Conservation (phyloP, 1,284 basidiomycete species). For the Fomitopsis pinicola region DNA sequence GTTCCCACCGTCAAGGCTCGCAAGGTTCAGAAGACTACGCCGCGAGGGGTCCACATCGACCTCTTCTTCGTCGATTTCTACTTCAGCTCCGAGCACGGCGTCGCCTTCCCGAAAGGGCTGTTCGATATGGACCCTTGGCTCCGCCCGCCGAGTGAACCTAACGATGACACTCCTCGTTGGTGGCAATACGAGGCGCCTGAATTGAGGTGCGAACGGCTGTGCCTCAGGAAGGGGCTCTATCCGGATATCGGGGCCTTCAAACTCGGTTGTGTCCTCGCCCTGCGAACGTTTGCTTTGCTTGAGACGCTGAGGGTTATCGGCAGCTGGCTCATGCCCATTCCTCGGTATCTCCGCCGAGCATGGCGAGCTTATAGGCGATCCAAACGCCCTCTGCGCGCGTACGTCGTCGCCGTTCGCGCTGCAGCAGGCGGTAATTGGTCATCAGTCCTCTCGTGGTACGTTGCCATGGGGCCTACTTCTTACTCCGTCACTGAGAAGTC, state of each 20-base stretch:
- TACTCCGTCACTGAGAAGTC: no score
- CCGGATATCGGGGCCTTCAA: background rate
- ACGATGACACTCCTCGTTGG: background rate
- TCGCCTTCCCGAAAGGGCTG: background rate
- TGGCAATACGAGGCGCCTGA: background rate
- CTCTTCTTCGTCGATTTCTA: background rate
- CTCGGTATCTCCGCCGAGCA: background rate
- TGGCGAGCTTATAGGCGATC: background rate
- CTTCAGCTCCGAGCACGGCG: background rate
- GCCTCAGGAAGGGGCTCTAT: background rate
- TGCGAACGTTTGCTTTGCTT: background rate
- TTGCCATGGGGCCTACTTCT: background rate
- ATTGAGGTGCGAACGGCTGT: background rate
- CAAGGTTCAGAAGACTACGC: background rate
- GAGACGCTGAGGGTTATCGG: background rate
- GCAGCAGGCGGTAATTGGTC: background rate
- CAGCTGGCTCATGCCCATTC: background rate
- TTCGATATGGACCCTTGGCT: no score
- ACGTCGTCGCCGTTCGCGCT: background rate
- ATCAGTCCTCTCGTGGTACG: background rate
- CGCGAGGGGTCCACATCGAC: background rate
- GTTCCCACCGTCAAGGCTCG: background rate
- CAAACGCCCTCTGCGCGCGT: background rate
- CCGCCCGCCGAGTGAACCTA: background rate
- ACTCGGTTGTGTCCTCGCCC: background rate